Base-by-base conservation (phyloP, 164 flowering plant genomes). In the Kalanchoe fedtschenkoi region DNA sequence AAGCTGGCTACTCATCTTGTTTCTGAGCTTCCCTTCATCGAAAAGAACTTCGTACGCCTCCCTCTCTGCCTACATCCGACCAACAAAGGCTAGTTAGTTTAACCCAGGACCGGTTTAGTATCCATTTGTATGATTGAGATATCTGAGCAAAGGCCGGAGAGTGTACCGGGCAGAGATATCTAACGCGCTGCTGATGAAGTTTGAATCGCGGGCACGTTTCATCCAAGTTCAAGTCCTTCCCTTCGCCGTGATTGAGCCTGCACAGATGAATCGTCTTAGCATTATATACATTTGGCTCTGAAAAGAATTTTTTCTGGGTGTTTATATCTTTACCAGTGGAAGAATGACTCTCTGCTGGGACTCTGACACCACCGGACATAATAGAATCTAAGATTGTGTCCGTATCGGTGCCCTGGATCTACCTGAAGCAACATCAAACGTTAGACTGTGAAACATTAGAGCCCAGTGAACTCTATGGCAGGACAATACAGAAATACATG, bases 171-270 rank as follows among this genome's bases (percentile, higher is more conserved):
- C 56, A 24, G n/a, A 51, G 56, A 6, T 51, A 51, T 51, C 28
- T 51, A 51, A 51, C 56, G 5, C 56, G 56, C 26, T 51, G 33
- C 56, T 8, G 33, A 13, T 51, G 56, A 16, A 51, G 56, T 26
- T 51, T 51, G 33, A 26, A 3, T 13, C 56, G 11, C 5, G 56
- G 32, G 30, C 56, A 51, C 16, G 28, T 51, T 24, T 51, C 56
- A 51, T 51, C 56, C 28, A 51, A 6, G 26, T 51, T 51, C 56
- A 51, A 51, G 32, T 51, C 56, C 56, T 51, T 51, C 32, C 56
- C 56, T 51, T 51, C 56, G 6, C 56, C 56, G 32, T 26, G 56
- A 3, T 28, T 51, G 16, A 51, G 32, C 56, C 56, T 51, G 56
- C 6, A 51, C 32, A 9, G 56, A 26, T 10, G 17, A 51, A 51